These are phyloP conservation scores for Phytopythium boreale DNA, from an alignment of 352 stramenopile genomes.

Conservation along the genomic window DNA sequence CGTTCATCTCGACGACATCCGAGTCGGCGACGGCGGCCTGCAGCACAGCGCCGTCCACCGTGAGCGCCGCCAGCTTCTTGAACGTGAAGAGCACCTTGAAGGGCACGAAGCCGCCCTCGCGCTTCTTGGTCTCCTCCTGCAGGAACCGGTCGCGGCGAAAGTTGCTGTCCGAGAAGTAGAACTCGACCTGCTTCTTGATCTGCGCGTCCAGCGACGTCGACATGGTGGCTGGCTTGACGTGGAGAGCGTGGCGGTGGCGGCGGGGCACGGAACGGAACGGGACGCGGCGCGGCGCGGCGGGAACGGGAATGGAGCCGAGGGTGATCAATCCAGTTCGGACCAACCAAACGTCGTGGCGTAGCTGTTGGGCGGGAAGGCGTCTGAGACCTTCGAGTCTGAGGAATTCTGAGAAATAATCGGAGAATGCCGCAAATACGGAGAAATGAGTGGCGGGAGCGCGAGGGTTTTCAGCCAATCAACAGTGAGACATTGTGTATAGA, in stretches of 20 bases:
- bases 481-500: not conserved
- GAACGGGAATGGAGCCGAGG: constrained; percentile 5
- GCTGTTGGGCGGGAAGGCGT: not conserved
- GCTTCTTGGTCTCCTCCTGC: constrained; percentile 80
- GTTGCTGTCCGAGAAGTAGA: constrained; percentile 93
- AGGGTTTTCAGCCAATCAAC: constrained; percentile 4
- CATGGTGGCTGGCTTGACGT: constrained; percentile 53
- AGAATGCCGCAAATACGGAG: not conserved
- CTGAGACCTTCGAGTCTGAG: constrained; percentile 12
- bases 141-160: constrained; percentile 91
- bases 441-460: constrained; percentile 12
- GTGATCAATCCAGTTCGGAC: not conserved
- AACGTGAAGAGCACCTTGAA: constrained; percentile 89
- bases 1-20: constrained; percentile 79
- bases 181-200: constrained; percentile 91
- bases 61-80: constrained; percentile 89
- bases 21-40: constrained; percentile 66
- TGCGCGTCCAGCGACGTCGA: constrained; percentile 50
- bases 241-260: no score
- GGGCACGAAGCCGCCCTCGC: constrained; percentile 78
- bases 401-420: not conserved
- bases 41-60: constrained; percentile 66
- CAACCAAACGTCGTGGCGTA: not conserved
- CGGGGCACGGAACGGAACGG: no score
- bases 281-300: no score